phyloP scores from a whole-genome alignment of 2,329 filamentous ascomycete species.

The Arachnomyces sp. region DNA sequence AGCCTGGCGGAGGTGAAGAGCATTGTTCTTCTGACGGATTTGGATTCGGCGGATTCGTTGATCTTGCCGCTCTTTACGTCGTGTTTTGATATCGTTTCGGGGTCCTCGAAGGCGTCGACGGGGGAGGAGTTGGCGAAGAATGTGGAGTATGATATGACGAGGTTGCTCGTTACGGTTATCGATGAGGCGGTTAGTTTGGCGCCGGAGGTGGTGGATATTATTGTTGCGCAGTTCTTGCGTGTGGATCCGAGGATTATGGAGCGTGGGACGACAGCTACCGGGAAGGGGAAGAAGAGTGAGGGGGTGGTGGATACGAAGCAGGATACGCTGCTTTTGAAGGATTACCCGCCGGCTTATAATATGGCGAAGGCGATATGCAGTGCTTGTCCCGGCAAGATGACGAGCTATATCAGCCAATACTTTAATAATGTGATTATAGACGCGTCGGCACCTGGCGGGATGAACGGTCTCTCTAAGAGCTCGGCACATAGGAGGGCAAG shows the following conservation, averaged over 20 bases:
- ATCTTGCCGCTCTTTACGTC: conserved; percentile 74
- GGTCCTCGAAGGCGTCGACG: conserved; percentile 62
- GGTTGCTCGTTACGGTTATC: conserved; percentile 74
- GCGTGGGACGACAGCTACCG: conserved; percentile 11
- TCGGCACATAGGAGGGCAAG: conserved; percentile 38
- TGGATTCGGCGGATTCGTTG: conserved; percentile 72
- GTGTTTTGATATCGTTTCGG: conserved; percentile 87
- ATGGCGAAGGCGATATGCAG: conserved; percentile 96
- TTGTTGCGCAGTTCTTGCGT: conserved; percentile 91
- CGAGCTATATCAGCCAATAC: conserved; percentile 86
- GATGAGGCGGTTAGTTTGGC: conserved; percentile 77
- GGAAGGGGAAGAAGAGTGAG: conserved; percentile 46
- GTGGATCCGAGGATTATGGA: conserved; percentile 60
- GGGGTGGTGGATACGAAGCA: conserved; percentile 64
- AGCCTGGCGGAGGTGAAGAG: conserved; percentile 92
- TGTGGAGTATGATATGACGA: conserved; percentile 85
- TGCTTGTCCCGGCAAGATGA: conserved; percentile 85
- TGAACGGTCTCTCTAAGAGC: conserved; percentile 43
- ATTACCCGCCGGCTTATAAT: conserved; percentile 85
- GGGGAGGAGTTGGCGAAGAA: conserved; percentile 86
- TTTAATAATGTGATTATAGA: conserved; percentile 96
- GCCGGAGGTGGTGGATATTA: conserved; percentile 76
- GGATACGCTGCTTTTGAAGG: conserved; percentile 74
- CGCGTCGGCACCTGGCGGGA: conserved; percentile 54
- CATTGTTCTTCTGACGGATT: conserved; percentile 81